Conservation (phyloP, 345 rosid species). For the Eucalyptus grandis region DNA sequence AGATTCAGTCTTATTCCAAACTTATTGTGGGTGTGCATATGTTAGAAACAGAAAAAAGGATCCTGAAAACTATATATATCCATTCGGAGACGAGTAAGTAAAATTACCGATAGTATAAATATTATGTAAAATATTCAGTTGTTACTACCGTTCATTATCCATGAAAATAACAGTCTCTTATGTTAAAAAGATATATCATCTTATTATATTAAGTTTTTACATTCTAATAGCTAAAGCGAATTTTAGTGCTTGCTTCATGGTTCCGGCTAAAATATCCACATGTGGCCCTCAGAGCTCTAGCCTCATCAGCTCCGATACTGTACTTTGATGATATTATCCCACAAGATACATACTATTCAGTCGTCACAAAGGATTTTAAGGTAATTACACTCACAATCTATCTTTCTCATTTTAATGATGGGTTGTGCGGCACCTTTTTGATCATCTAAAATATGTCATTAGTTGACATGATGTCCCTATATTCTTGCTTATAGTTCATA, state of each 20-base stretch:
- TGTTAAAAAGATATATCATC: not conserved
- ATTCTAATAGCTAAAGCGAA: not conserved
- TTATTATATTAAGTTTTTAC: not conserved
- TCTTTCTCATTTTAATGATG: not conserved
- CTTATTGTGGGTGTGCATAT: not conserved
- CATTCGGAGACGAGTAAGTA: not conserved
- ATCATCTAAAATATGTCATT: not conserved
- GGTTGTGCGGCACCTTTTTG: not conserved
- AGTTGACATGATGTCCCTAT: not conserved
- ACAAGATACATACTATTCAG: conserved; percentile 22
- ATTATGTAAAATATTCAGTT: not conserved
- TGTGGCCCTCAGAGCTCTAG: conserved; percentile 44
- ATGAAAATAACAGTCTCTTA: not conserved
- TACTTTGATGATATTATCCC: conserved; percentile 37
- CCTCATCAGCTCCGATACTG: conserved; percentile 55
- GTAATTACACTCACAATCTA: not conserved
- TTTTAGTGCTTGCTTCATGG: conserved; percentile 58
- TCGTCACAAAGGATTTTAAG: conserved; percentile 34
- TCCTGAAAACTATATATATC: not conserved
- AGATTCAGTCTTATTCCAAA: not conserved
- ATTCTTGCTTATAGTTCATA: not conserved
- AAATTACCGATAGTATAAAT: not conserved
- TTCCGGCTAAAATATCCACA: conserved; percentile 63
- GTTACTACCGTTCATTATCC: not conserved
- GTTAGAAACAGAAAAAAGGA: not conserved